Evolutionary conservation across 148 eudicot genomes (phyloP).

Genomic region (Vaccinium macrocarpon): DNA sequence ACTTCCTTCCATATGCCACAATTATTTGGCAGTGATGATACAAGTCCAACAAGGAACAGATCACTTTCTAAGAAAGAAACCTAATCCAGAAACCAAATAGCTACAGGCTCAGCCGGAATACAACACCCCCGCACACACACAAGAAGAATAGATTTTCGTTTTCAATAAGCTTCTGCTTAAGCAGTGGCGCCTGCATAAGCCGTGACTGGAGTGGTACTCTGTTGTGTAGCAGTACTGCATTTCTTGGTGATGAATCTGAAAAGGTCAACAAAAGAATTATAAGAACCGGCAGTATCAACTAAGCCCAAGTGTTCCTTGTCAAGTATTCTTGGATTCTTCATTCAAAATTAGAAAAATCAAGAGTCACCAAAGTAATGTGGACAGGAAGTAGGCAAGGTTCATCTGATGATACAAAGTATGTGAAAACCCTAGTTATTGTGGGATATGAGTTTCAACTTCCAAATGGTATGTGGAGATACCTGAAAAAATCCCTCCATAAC

Average conservation of each 20-base stretch:
- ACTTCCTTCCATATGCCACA: background rate
- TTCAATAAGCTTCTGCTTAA: slow-evolving; percentile 27
- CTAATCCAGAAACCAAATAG: background rate
- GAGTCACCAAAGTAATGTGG: background rate
- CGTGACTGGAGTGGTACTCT: slow-evolving; percentile 61
- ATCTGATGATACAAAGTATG: background rate
- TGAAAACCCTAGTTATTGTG: background rate
- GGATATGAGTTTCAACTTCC: background rate
- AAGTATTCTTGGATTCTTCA: background rate
- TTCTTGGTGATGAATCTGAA: slow-evolving; percentile 90
- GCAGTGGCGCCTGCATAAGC: slow-evolving; percentile 78
- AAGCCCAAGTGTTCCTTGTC: background rate
- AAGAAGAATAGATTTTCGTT: background rate
- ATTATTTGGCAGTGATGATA: background rate
- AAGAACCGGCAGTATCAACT: background rate
- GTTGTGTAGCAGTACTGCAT: slow-evolving; percentile 70
- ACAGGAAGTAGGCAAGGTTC: background rate
- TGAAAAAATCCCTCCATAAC: slow-evolving; percentile 99
- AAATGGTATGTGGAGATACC: slow-evolving; percentile 37
- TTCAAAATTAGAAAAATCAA: background rate
- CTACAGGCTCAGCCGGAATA: background rate
- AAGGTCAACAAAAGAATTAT: slow-evolving; percentile 10
- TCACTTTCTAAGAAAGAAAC: background rate
- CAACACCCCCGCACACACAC: background rate
- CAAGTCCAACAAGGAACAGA: slow-evolving; percentile 5